Conservation (phyloP, 306 rosid species). For the Begonia fuchsioides region DNA sequence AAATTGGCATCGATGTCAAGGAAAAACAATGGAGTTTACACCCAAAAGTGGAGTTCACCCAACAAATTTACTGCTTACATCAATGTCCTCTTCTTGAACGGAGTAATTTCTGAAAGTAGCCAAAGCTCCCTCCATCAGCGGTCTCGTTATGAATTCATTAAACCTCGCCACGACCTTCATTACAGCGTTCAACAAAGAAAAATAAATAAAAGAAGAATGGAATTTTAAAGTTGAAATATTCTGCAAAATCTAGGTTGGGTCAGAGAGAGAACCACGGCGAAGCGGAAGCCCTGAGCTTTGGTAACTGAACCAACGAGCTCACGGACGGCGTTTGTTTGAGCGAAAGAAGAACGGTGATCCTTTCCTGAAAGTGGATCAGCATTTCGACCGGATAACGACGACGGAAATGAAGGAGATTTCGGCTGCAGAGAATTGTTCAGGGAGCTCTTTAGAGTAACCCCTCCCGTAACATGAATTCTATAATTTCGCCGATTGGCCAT, state of each 20-base stretch:
- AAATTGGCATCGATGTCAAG: not conserved
- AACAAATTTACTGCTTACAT: constrained; percentile 48
- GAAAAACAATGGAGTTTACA: too few relatives aligned
- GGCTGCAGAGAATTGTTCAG: too few relatives aligned
- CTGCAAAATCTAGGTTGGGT: too few relatives aligned
- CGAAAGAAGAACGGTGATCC: constrained; percentile 27
- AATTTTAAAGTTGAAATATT: too few relatives aligned
- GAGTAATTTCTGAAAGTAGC: constrained; percentile 58
- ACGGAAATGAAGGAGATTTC: too few relatives aligned
- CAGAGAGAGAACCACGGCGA: constrained; percentile 45
- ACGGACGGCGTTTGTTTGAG: constrained; percentile 55
- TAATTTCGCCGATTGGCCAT: too few relatives aligned
- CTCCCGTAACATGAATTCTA: too few relatives aligned
- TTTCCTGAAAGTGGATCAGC: constrained; percentile 2
- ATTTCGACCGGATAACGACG: too few relatives aligned
- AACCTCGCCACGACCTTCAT: constrained; percentile 85
- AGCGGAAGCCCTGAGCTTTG: constrained; percentile 60
- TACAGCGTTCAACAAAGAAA: not conserved
- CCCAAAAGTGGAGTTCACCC: too few relatives aligned
- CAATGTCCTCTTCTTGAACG: constrained; percentile 74
- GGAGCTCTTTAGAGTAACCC: too few relatives aligned
- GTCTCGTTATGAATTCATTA: constrained; percentile 76
- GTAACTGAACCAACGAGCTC: constrained; percentile 73
- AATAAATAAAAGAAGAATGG: too few relatives aligned
- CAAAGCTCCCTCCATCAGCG: constrained; percentile 83